These are phyloP conservation scores for Fragilaria radians DNA, from an alignment of 108 stramenopile species.

Conservation along the genomic window DNA sequence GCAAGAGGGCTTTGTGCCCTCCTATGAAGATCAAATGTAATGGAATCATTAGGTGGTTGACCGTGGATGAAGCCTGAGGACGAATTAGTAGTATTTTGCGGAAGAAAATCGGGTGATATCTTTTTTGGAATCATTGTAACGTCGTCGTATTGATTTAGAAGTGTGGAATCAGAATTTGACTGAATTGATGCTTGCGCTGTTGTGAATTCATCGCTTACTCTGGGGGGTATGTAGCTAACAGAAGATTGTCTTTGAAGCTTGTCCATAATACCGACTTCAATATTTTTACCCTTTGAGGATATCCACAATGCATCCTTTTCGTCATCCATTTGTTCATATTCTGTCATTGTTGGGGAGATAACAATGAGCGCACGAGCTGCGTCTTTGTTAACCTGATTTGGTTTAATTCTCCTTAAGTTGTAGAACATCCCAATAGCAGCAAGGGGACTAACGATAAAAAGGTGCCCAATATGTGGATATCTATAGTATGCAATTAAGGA, in stretches of 20 bases:
- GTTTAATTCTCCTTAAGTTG: conserved; percentile 42
- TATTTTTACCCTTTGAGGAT: conserved; percentile 5
- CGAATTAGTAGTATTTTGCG: background rate
- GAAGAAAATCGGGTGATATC: no score
- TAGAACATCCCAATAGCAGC: conserved; percentile 50
- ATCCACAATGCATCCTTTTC: background rate
- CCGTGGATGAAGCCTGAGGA: background rate
- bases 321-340: conserved; percentile 23
- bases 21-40: no score
- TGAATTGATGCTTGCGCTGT: background rate
- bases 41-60: background rate
- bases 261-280: background rate
- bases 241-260: background rate
- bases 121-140: background rate
- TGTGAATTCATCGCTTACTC: background rate
- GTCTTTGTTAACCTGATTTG: conserved; percentile 58
- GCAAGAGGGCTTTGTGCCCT: conserved; percentile 40
- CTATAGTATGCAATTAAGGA: conserved; percentile 45
- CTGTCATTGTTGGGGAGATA: conserved; percentile 36
- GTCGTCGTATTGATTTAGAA: background rate
- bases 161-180: background rate
- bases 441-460: conserved; percentile 66
- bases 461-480: conserved; percentile 62
- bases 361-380: conserved; percentile 54
- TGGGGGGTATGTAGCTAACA: background rate